Evolutionary conservation across 2,329 filamentous ascomycete species (phyloP).

Genomic region (Colletotrichum sp.): DNA sequence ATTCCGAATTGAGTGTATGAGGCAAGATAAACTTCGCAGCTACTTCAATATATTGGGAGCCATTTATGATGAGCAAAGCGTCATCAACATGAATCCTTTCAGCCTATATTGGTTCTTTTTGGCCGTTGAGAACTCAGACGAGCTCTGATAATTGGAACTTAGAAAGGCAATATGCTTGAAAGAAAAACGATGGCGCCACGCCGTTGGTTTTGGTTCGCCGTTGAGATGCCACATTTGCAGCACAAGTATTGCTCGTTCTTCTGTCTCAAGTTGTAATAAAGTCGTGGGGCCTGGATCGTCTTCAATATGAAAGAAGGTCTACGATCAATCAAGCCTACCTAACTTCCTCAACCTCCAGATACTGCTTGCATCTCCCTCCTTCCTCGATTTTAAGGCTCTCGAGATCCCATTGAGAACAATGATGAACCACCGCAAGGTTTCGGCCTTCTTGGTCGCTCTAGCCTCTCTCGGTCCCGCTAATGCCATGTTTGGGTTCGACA

Average conservation of each 20-base stretch:
- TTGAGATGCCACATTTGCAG: not conserved
- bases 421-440: not conserved
- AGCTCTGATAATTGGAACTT: not conserved
- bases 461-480: not conserved
- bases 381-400: not conserved
- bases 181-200: not conserved
- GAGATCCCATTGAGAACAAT: not conserved
- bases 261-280: not conserved
- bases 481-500: not conserved
- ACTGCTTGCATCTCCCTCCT: not conserved
- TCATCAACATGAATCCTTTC: too few species aligned
- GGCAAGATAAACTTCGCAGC: fast-evolving
- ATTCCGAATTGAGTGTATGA: too few species aligned
- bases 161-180: not conserved
- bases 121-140: not conserved
- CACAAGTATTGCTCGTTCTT: not conserved
- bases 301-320: not conserved
- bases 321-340: not conserved
- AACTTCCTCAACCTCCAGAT: not conserved
- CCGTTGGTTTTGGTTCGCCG: not conserved
- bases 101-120: not conserved
- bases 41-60: too few species aligned
- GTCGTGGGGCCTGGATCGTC: fast-evolving
- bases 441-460: not conserved
- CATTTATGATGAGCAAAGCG: too few species aligned